These are phyloP conservation scores for Polygonum aviculare DNA, from an alignment of 148 eudicot species.

Conservation along the genomic window DNA sequence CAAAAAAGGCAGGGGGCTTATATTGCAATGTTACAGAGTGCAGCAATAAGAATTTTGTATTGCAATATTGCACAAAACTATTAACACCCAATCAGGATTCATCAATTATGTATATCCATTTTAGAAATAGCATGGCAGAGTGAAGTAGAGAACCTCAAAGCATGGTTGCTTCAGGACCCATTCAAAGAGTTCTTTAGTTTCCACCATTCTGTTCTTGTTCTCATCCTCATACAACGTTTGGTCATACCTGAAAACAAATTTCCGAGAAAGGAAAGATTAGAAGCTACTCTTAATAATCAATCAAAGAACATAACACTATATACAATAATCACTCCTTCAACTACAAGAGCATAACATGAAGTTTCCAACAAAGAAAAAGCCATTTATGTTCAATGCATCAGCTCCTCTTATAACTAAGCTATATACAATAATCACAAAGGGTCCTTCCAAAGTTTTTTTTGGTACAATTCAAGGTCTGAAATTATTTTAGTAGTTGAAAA, in stretches of 20 bases:
- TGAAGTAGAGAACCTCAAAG: conserved; percentile 57
- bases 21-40: not conserved
- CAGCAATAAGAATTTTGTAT: not conserved
- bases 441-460: not conserved
- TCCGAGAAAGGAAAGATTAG: not conserved
- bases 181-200: conserved; percentile 88
- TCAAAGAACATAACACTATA: not conserved
- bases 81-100: not conserved
- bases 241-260: conserved; percentile 66
- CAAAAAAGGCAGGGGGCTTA: conserved; percentile 26
- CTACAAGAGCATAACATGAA: not conserved
- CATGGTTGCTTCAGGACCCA: conserved; percentile 97
- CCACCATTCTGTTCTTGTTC: conserved; percentile 81
- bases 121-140: not conserved
- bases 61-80: too few relatives aligned
- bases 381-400: not conserved
- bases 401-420: not conserved
- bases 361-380: not conserved
- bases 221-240: conserved; percentile 87
- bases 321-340: not conserved
- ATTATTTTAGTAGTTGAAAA: not conserved
- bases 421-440: not conserved
- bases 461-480: not conserved
- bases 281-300: not conserved
- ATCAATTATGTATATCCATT: not conserved